phyloP scores from a whole-genome alignment of 2,329 filamentous ascomycete species.

The Curvularia lunata region DNA sequence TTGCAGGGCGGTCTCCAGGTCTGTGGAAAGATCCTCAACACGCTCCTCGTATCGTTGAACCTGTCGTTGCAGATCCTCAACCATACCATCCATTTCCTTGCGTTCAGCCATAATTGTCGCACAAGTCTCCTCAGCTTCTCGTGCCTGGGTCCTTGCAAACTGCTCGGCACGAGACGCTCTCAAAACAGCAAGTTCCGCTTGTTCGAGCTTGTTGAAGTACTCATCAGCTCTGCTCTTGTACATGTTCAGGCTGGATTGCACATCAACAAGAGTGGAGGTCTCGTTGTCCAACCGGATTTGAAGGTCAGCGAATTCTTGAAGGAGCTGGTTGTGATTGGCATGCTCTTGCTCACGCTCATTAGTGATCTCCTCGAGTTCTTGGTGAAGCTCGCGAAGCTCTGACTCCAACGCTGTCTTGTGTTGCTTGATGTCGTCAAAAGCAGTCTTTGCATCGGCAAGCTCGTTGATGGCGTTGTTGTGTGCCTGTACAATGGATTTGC shows the following conservation, averaged over 20 bases:
- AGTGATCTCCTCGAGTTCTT: constrained; percentile 81
- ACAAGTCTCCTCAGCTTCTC: constrained; percentile 89
- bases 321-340: constrained; percentile 82
- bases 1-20: constrained; percentile 83
- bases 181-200: constrained; percentile 92
- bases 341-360: constrained; percentile 83
- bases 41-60: constrained; percentile 90
- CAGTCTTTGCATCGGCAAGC: constrained; percentile 81
- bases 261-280: constrained; percentile 81
- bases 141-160: constrained; percentile 87
- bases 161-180: constrained; percentile 92
- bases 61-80: constrained; percentile 89
- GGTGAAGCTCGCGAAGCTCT: constrained; percentile 81
- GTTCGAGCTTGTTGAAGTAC: constrained; percentile 96
- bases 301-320: constrained; percentile 91
- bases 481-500: constrained; percentile 78
- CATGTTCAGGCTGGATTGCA: constrained; percentile 80
- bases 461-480: constrained; percentile 88
- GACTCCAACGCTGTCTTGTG: constrained; percentile 80
- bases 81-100: constrained; percentile 82
- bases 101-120: constrained; percentile 90
- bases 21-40: constrained; percentile 88
- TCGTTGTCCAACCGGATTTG: constrained; percentile 93
- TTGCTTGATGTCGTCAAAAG: constrained; percentile 86
- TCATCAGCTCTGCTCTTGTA: constrained; percentile 95